These are phyloP conservation scores for Jaltomata sinuosa DNA, from an alignment of 257 asterid species.

Conservation along the genomic window DNA sequence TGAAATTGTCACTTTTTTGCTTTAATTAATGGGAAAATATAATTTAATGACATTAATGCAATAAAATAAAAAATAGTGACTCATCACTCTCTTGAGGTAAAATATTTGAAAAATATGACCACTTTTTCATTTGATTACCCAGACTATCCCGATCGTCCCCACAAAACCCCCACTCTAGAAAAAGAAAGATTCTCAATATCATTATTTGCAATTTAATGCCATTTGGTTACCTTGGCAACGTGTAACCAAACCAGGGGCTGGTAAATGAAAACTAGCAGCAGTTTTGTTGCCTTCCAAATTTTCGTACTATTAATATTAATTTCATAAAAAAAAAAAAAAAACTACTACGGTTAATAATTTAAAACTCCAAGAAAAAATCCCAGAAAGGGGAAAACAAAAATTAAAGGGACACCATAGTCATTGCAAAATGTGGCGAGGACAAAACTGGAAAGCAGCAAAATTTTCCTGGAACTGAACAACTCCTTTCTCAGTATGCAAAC, in stretches of 20 bases:
- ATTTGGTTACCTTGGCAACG: constrained; percentile 4
- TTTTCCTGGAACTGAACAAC: neutral
- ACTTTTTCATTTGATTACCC: neutral
- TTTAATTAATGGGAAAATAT: neutral
- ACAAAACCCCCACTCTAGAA: neutral
- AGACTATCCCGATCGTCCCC: neutral
- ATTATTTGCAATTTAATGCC: constrained; percentile 1
- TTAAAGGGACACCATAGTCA: constrained; percentile 12
- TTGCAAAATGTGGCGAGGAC: constrained; percentile 23
- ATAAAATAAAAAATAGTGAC: neutral
- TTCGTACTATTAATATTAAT: neutral
- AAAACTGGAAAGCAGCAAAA: constrained; percentile 18
- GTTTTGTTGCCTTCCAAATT: neutral
- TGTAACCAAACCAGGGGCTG: constrained; percentile 21
- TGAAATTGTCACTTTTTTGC: neutral
- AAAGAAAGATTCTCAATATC: neutral
- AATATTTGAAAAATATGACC: neutral
- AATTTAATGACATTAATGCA: neutral
- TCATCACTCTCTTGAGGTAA: neutral
- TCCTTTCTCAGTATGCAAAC: constrained; percentile 41
- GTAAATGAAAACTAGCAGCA: constrained; percentile 15
- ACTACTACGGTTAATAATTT: neutral
- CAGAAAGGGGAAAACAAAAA: neutral
- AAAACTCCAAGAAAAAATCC: neutral
- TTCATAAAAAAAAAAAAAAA: neutral